Evolutionary conservation across 129 eudicot species (phyloP), one percentile per base, ranked within the genome.

Genomic region (Pulicaria dysenterica): DNA sequence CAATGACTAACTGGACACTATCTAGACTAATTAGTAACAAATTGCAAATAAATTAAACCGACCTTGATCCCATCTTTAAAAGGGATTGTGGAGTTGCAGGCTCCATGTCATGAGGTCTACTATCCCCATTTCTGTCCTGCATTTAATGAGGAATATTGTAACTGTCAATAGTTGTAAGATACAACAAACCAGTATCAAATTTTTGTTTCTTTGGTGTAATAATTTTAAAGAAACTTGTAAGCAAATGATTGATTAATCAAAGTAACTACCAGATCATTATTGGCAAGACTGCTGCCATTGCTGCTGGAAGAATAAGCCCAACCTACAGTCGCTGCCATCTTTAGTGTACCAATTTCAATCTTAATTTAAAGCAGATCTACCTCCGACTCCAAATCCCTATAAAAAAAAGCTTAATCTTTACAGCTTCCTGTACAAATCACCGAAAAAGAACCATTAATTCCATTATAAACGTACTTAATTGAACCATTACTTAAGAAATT

Each of bases 51-150:
- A 53, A 24, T 72, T 24, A 38, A 47, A 77, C 85, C 55, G 45
- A 95, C 99, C 99, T 88, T 64, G 95, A 88, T 45, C 82, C 75
- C 87, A 83, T 73, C 73, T 86, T 94, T 45, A 83, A 16, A 58
- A 86, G 78, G 67, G 96, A 81, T 65, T 79, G 84, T 12, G 95
- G 97, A 70, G 96, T 84, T 61, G 87, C 86, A 78, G 94, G 91
- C 78, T 95, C 99, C 58, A 60, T 54, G 54, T 95, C 97, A 71
- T 77, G 82, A 62, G 81, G 67, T 83, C 87, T 95, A 42, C 48
- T 75, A 73, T 95, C 97, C 76, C 85, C 91, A 76, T 83, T 95
- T 82, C 91, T 90, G 75, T 95, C 99, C 99, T 95, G 85, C 83
- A 85, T 80, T 38, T 56, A 42, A 19, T 70, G 37, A 70, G 76